Evolutionary conservation across 805 yeast genomes (phyloP), one percentile per base, ranked within the genome.

Genomic region (Ogataea pignaliae): DNA sequence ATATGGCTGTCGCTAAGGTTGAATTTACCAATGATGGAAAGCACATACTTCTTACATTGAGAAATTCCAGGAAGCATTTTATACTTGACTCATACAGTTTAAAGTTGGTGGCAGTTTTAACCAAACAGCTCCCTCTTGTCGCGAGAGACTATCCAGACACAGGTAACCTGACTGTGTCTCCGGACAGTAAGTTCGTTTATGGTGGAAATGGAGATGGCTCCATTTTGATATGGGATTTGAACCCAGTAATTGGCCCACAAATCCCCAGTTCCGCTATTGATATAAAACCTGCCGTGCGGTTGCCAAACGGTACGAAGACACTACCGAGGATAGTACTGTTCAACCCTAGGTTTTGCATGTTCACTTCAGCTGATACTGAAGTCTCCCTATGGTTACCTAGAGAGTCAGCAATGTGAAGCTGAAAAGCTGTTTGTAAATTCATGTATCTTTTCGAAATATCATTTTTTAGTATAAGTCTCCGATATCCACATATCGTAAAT

Each of bases 311-410:
- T 18, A 45, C 57, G 15, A 51, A 39, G 53, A 57, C 36, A 56
- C 57, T 73, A 6, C 79, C 86, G 1, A 65, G 75, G 51, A 66
- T 79, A 40, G 59, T 78, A 10, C 67, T 72, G 17, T 82, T 82
- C 61, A 81, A 82, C 52, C 91, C 91, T 2, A 74, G 75, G 48
- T 60, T 76, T 31, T 69, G 79, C 59, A 70, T 75, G 45, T 59
- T 85, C 51, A 85, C 88, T 2, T 73, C 88, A 1, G 88, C 86
- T 8, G 85, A 81, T 56, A 73, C 66, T 7, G 77, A 69, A 33
- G 56, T 78, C 16, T 56, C 70, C 2, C 54, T 77, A 34, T 77
- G 79, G 78, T 49, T 62, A 13, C 67, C 70, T 10, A 55, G n/a
- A n/a, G n/a, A n/a, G n/a, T n/a, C n/a, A n/a, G n/a, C n/a, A n/a